phyloP scores from a whole-genome alignment of 306 rosid species.

The Crotalaria pallida region DNA sequence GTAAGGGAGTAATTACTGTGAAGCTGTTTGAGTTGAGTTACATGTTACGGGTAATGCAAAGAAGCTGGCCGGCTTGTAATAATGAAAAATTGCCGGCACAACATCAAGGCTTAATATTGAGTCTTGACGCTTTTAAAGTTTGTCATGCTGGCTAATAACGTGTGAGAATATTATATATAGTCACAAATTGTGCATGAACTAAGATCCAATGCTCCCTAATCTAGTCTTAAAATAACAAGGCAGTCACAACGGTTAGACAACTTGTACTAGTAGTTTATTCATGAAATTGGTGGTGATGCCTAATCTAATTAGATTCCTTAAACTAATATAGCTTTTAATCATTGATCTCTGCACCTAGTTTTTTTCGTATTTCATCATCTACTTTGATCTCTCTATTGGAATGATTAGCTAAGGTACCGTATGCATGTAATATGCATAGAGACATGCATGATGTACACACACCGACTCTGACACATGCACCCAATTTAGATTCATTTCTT shows the following conservation, averaged over 20 bases:
- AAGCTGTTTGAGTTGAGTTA: slow-evolving; percentile 31
- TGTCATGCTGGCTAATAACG: slow-evolving; percentile 35
- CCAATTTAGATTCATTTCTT: too few species aligned
- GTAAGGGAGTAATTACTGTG: slow-evolving; percentile 21
- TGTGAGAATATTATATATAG: slow-evolving; percentile 25
- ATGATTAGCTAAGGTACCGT: slow-evolving; percentile 3
- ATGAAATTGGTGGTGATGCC: slow-evolving; percentile 23
- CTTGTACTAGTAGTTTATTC: slow-evolving; percentile 35
- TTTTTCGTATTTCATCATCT: not conserved
- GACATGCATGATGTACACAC: not conserved
- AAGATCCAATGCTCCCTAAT: slow-evolving; percentile 29
- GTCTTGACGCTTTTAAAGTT: not conserved
- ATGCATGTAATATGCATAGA: slow-evolving; percentile 25
- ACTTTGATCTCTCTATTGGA: not conserved
- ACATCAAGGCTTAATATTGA: not conserved
- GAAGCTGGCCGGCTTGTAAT: slow-evolving; percentile 44
- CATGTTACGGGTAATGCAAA: slow-evolving; percentile 34
- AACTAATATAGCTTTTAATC: slow-evolving; percentile 12
- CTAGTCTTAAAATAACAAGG: slow-evolving; percentile 32
- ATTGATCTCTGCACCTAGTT: not conserved
- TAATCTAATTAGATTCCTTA: slow-evolving; percentile 28
- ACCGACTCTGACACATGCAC: not conserved
- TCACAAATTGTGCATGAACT: slow-evolving; percentile 21
- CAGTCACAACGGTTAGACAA: slow-evolving; percentile 35
- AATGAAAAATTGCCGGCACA: slow-evolving; percentile 35